Evolutionary conservation across 1,284 basidiomycete genomes (phyloP).

Genomic region (Pholiota adiposa): DNA sequence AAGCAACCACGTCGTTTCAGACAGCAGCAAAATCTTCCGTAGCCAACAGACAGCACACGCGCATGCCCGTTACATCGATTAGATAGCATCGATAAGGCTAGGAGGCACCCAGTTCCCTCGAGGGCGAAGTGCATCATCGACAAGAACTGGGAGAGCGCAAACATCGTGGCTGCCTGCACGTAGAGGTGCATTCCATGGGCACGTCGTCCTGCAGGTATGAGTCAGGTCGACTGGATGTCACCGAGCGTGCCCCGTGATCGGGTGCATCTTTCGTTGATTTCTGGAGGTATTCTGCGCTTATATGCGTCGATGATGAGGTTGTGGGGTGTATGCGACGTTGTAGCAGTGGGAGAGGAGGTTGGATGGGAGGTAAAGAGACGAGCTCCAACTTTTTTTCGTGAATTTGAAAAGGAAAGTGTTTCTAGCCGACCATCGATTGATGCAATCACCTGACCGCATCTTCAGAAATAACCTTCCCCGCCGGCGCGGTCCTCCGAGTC

Average conservation of each 20-base stretch:
- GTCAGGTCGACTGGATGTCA: neutral
- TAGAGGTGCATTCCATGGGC: neutral
- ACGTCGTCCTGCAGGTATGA: constrained; percentile 1
- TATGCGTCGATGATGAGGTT: neutral
- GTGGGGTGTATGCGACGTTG: neutral
- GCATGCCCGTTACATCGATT: neutral
- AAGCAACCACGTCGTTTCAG: too few species aligned
- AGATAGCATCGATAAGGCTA: constrained; percentile 11
- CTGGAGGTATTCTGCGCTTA: too few species aligned
- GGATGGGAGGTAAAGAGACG: neutral
- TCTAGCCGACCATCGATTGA: constrained; percentile 6
- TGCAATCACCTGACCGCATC: constrained; percentile 12
- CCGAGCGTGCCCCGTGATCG: constrained; percentile 5
- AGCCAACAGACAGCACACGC: neutral
- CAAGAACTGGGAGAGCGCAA: neutral
- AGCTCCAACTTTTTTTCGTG: neutral
- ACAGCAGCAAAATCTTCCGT: too few species aligned
- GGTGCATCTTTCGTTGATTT: neutral
- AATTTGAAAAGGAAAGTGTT: neutral
- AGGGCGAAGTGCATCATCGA: neutral
- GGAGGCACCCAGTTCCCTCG: neutral
- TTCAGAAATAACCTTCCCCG: neutral
- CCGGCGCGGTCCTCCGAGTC: neutral
- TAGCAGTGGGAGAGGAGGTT: neutral
- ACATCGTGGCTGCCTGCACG: constrained; percentile 8